Percentiles rank a stretch among this genome's conserved stretches.
Conservation (phyloP, 176 grass and related monocot genomes). For the Triticum urartu region DNA sequence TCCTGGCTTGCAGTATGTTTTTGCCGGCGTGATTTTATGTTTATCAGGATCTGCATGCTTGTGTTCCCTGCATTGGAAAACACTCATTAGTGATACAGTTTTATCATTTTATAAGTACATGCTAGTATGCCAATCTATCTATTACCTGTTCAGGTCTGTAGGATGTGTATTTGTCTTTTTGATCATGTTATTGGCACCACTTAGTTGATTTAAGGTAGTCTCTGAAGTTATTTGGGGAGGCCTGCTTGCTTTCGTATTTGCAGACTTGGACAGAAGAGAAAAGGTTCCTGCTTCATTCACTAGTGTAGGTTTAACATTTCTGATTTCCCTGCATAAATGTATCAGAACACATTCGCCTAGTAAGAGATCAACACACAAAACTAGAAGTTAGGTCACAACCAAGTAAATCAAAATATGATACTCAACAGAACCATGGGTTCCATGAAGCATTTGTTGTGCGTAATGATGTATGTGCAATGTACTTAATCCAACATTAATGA, state of each 20-base stretch:
- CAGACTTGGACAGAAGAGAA: slow-evolving; percentile 42
- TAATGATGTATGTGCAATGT: not conserved
- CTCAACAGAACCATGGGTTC: slow-evolving; percentile 10
- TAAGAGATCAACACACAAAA: slow-evolving; percentile 27
- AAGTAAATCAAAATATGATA: slow-evolving; percentile 2
- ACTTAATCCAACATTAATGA: not conserved
- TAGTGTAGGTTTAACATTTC: slow-evolving; percentile 39
- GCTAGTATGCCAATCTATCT: slow-evolving; percentile 6
- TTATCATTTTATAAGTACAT: slow-evolving; percentile 25
- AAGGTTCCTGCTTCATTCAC: slow-evolving; percentile 43
- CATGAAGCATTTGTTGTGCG: not conserved
- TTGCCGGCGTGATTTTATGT: slow-evolving; percentile 36
- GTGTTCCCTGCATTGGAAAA: slow-evolving; percentile 46
- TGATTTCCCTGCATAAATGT: slow-evolving; percentile 51
- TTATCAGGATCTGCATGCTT: slow-evolving; percentile 37
- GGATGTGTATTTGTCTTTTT: slow-evolving; percentile 40
- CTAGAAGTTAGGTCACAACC: not conserved
- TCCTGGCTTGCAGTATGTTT: slow-evolving; percentile 41
- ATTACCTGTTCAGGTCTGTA: slow-evolving; percentile 52
- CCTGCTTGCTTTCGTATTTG: slow-evolving; percentile 31
- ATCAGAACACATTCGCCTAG: slow-evolving; percentile 11
- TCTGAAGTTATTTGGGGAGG: slow-evolving; percentile 41
- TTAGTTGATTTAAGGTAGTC: slow-evolving; percentile 44
- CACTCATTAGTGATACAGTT: not conserved
- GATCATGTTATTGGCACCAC: slow-evolving; percentile 33